These are phyloP conservation scores for Haplosporangium sp. DNA, from an alignment of 371 early-diverging fungal species.

Conservation along the genomic window DNA sequence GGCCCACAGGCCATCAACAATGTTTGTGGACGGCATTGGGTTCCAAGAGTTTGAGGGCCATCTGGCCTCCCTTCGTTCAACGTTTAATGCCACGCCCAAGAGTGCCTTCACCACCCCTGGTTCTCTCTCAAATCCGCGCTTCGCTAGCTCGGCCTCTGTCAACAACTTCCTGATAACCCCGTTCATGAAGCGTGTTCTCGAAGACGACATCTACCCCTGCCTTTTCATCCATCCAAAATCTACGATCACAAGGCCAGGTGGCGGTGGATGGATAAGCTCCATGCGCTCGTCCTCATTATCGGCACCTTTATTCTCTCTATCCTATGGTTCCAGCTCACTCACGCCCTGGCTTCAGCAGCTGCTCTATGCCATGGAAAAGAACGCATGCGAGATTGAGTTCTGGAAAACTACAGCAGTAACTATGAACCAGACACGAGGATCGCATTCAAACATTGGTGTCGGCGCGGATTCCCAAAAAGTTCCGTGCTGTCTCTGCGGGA, in stretches of 20 bases:
- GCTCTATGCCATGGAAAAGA: slow-evolving; percentile 38
- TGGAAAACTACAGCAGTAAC: slow-evolving; percentile 12
- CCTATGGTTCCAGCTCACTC: neutral
- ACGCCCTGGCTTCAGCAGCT: slow-evolving; percentile 26
- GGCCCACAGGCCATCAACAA: slow-evolving; percentile 6
- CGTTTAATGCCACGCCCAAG: neutral
- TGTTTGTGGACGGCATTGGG: slow-evolving; percentile 34
- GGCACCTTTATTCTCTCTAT: neutral
- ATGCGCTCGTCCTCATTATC: slow-evolving; percentile 11
- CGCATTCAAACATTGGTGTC: too few species aligned
- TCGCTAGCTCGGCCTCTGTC: neutral
- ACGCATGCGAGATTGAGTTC: slow-evolving; percentile 38
- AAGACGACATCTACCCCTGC: slow-evolving; percentile 91
- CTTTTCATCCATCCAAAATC: slow-evolving; percentile 54
- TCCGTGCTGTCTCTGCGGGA: slow-evolving; percentile 36
- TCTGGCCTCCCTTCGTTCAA: slow-evolving; percentile 16
- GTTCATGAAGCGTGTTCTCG: slow-evolving; percentile 83
- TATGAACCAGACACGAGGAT: neutral
- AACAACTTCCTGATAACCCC: slow-evolving; percentile 75
- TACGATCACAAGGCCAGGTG: neutral
- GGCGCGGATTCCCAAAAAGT: neutral
- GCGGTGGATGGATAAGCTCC: slow-evolving; percentile 26
- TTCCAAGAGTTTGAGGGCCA: slow-evolving; percentile 42
- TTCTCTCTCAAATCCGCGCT: neutral
- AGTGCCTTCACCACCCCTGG: neutral